Conservation (phyloP, 1,284 basidiomycete genomes). For the Termitomyces sp. region DNA sequence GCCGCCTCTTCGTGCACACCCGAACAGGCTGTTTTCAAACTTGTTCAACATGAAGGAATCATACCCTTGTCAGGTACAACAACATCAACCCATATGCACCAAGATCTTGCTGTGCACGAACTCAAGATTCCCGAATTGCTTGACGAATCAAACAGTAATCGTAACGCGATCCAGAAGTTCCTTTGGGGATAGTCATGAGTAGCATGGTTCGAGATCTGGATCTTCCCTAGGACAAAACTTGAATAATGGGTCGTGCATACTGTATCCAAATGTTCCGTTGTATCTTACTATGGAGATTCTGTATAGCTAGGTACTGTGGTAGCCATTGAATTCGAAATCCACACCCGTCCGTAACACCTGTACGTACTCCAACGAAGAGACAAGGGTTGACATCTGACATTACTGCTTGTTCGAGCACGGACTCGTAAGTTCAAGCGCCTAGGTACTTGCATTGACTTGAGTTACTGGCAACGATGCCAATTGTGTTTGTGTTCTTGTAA, state of each 20-base stretch:
- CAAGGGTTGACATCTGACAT: background rate
- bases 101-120: slow-evolving; percentile 48
- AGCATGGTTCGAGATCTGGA: background rate
- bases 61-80: slow-evolving; percentile 65
- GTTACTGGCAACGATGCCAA: no score
- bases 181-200: slow-evolving; percentile 13
- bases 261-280: background rate
- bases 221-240: background rate
- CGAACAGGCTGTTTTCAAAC: slow-evolving; percentile 57
- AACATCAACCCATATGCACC: slow-evolving; percentile 55
- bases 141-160: slow-evolving; percentile 16
- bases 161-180: slow-evolving; percentile 19
- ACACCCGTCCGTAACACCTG: background rate
- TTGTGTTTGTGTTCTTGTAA: no score
- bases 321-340: background rate
- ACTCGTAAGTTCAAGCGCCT: no score
- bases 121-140: slow-evolving; percentile 39
- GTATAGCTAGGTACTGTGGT: background rate
- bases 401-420: no score
- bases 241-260: background rate
- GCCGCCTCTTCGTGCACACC: slow-evolving; percentile 46
- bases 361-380: background rate
- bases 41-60: slow-evolving; percentile 58
- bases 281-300: background rate
- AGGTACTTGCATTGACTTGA: no score